Conservation (phyloP, 768 basidiomycete species). For the Lenzites betulinus region DNA sequence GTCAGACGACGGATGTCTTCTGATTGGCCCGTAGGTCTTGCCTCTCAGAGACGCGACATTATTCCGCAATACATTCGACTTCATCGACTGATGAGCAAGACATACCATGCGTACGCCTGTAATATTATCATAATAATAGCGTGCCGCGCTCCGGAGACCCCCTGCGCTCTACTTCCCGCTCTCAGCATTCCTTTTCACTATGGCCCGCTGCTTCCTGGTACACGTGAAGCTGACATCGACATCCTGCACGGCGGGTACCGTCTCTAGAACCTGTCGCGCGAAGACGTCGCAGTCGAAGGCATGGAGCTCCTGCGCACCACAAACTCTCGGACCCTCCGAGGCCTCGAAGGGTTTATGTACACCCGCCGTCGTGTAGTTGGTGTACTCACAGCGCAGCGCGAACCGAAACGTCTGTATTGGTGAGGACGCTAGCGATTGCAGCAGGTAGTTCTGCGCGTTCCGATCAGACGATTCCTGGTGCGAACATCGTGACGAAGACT, state of each 20-base stretch:
- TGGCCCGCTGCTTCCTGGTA: not conserved
- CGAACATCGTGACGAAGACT: not conserved
- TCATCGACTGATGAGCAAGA: constrained; percentile 22
- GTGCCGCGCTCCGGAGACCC: no score
- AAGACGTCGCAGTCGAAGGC: not conserved
- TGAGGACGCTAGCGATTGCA: not conserved
- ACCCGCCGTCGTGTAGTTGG: not conserved
- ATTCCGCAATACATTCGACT: constrained; percentile 36
- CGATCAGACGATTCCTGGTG: not conserved
- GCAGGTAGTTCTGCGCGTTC: not conserved
- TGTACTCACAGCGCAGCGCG: not conserved
- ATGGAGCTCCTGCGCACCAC: not conserved
- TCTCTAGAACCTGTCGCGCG: not conserved
- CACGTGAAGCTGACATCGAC: not conserved
- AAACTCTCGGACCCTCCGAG: not conserved
- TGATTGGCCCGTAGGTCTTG: constrained; percentile 27
- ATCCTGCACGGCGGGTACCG: not conserved
- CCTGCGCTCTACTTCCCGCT: not conserved
- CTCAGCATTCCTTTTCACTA: not conserved
- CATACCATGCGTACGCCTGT: not conserved
- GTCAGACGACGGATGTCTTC: not conserved
- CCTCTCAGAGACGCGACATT: constrained; percentile 26
- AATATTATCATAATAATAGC: not conserved
- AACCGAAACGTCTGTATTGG: not conserved
- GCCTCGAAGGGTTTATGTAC: not conserved